Conservation (phyloP, 331 rosid genomes). For the Acacia pycnantha region DNA sequence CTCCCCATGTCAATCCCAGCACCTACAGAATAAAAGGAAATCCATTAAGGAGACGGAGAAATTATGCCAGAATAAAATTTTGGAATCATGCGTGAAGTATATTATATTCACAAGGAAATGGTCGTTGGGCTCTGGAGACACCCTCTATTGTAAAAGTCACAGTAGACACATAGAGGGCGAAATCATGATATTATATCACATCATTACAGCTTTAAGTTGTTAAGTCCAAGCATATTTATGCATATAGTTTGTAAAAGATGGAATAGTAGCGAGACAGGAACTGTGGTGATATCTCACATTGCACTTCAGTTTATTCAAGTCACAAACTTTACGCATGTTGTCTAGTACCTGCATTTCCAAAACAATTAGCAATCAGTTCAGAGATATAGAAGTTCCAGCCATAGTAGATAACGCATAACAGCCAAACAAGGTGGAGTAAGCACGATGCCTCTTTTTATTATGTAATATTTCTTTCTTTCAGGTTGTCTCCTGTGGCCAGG, state of each 20-base stretch:
- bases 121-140: too few species aligned
- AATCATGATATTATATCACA: neutral
- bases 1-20: constrained; percentile 59
- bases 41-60: constrained; percentile 2
- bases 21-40: constrained; percentile 34
- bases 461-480: too few species aligned
- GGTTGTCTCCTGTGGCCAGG: too few species aligned
- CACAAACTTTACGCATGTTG: constrained; percentile 72
- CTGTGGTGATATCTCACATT: constrained; percentile 45
- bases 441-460: too few species aligned
- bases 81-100: neutral
- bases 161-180: neutral
- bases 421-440: neutral
- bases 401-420: neutral
- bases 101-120: neutral
- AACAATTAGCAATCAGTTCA: constrained; percentile 20
- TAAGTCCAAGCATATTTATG: neutral
- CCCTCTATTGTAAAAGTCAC: neutral
- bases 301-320: constrained; percentile 69
- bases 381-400: neutral
- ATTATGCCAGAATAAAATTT: neutral
- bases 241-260: neutral
- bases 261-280: neutral
- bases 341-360: constrained; percentile 72
- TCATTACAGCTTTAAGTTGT: neutral